Evolutionary conservation across 2,329 filamentous ascomycete genomes (phyloP).

Genomic region (Verticillium nubilum): DNA sequence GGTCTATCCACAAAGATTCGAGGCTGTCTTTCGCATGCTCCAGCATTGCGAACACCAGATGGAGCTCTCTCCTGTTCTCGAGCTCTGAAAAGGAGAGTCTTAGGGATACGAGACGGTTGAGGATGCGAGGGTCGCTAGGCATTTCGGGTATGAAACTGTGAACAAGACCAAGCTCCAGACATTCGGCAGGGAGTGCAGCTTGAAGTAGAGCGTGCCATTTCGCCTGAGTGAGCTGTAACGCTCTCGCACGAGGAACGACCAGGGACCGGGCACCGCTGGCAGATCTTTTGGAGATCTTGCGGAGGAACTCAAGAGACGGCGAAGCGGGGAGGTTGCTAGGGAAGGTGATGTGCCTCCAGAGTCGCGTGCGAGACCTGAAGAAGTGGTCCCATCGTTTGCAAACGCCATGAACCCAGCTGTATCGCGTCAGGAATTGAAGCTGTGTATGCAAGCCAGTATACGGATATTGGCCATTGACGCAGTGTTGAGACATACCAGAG

Average conservation of each 20-base stretch:
- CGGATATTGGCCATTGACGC: no score
- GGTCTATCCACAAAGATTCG: background rate
- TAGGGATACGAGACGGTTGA: conserved; percentile 4
- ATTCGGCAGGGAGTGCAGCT: conserved; percentile 7
- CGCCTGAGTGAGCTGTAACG: conserved; percentile 9
- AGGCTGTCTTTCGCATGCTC: background rate
- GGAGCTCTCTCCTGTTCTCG: background rate
- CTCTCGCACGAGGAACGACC: conserved; percentile 6
- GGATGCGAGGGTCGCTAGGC: conserved; percentile 8
- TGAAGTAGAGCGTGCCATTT: conserved; percentile 7
- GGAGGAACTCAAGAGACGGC: conserved; percentile 2
- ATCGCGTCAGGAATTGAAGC: background rate
- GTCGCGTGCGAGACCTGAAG: conserved; percentile 8
- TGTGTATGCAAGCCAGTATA: no score
- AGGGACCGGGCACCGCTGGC: conserved; percentile 7
- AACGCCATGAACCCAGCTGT: conserved; percentile 8
- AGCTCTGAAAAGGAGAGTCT: conserved; percentile 3
- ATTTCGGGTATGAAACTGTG: conserved; percentile 1
- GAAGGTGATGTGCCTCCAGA: conserved; percentile 11
- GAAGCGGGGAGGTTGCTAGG: background rate
- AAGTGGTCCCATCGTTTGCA: conserved; percentile 11
- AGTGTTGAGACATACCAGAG: conserved; percentile 4
- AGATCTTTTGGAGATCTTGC: conserved; percentile 7
- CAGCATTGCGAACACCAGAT: background rate
- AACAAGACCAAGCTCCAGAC: conserved; percentile 4